Evolutionary conservation across 164 flowering plant species (phyloP).

Genomic region (Annona squamosa): DNA sequence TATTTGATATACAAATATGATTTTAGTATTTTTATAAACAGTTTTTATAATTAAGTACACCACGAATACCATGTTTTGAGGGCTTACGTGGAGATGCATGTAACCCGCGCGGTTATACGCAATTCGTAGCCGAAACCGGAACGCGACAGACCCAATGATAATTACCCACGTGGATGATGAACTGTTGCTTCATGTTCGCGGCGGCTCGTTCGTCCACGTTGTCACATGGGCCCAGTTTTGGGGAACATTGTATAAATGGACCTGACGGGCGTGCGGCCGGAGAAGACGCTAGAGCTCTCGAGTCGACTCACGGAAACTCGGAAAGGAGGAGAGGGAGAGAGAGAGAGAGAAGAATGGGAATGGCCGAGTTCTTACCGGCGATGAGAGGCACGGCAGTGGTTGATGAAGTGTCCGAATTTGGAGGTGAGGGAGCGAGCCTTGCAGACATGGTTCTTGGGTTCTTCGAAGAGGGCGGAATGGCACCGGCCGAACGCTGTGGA

Average conservation of each 20-base stretch:
- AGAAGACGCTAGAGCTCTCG: too few species aligned
- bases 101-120: too few species aligned
- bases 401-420: slow-evolving; percentile 4
- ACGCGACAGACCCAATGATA: not conserved
- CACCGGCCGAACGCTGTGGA: slow-evolving; percentile 4
- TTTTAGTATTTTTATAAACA: too few species aligned
- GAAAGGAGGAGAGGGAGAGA: too few species aligned
- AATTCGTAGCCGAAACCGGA: not conserved
- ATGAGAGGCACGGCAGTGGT: slow-evolving; percentile 10
- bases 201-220: slow-evolving; percentile 15
- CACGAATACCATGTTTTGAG: too few species aligned
- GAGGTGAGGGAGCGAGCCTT: slow-evolving; percentile 23
- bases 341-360: not conserved
- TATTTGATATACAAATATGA: too few species aligned
- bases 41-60: too few species aligned
- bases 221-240: not conserved
- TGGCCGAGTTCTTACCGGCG: slow-evolving; percentile 3
- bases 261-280: not conserved
- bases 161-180: slow-evolving; percentile 9
- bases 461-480: slow-evolving; percentile 19
- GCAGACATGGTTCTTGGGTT: slow-evolving; percentile 47
- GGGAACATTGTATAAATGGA: not conserved
- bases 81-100: too few species aligned
- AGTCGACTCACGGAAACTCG: not conserved
- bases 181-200: slow-evolving; percentile 10